Evolutionary conservation across 129 eudicot species (phyloP), one percentile per base, ranked within the genome.

Genomic region (Arctium lappa): DNA sequence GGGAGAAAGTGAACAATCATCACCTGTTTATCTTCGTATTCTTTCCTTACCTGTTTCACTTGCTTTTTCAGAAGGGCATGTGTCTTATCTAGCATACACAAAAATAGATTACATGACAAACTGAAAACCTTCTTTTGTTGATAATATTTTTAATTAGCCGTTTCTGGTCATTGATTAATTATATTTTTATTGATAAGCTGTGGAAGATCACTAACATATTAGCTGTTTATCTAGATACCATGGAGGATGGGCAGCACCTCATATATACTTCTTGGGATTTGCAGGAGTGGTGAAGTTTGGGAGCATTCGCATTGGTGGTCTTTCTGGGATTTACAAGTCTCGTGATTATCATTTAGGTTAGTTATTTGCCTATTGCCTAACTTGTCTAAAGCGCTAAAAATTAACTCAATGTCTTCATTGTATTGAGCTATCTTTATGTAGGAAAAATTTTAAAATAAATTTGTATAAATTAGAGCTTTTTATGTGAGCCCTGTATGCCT

Each of bases 201-300:
- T 39, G 76, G 83, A 33, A 75, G 46, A 30, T 60, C 73, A 46
- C 83, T 86, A 75, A 86, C 76, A 40, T 40, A 27, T 74, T 69
- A 22, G 11, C 22, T 74, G 37, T 66, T 88, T 29, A 74, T 79
- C 71, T 87, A 95, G 99, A 88, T 95, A 93, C 83, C 93, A 95
- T 86, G 99, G 99, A 79, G 99, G 99, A 84, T 95, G 98, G 98
- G 95, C 90, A 29, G 99, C 99, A 42, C 99, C 98, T 69, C 69
- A 89, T 77, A 95, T 95, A 75, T 95, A 91, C 91, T 95, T 90
- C 88, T 89, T 95, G 87, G 99, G 99, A 79, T 93, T 90, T 89
- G 95, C 95, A 36, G 99, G 99, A 78, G 91, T 95, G 50, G 78
- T 95, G 79, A 95, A 95, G 90, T 95, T 93, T 85, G 99, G 99